phyloP scores from a whole-genome alignment of 1,139 yeast genomes.

The Yamadazyma trypodendri region DNA sequence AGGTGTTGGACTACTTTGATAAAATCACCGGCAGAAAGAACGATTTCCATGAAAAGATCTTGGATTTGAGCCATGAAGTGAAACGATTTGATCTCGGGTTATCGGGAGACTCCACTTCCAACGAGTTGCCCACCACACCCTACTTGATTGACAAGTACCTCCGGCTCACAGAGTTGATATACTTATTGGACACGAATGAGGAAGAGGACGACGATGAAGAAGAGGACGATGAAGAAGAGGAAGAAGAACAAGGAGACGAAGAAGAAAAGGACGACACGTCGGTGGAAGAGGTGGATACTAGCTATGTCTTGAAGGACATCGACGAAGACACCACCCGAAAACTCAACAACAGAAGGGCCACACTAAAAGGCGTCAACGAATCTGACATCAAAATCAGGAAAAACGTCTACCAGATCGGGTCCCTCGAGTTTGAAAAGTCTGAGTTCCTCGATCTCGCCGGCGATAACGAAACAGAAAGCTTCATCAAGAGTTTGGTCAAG shows the following conservation, averaged over 20 bases:
- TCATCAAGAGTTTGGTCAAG: conserved; percentile 47
- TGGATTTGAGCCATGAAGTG: conserved; percentile 58
- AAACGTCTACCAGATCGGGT: conserved; percentile 51
- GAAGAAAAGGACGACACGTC: conserved; percentile 6
- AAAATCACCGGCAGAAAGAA: conserved; percentile 68
- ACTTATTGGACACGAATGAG: conserved; percentile 31
- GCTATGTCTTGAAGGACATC: not conserved
- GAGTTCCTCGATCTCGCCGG: conserved; percentile 48
- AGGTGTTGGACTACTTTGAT: conserved; percentile 67
- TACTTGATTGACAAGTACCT: conserved; percentile 66
- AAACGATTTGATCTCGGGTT: conserved; percentile 51
- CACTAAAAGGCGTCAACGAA: conserved; percentile 11
- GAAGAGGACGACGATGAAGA: conserved; percentile 8
- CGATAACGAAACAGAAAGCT: conserved; percentile 50
- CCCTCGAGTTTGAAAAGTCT: conserved; percentile 53
- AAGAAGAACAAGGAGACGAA: conserved; percentile 5
- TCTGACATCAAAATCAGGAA: conserved; percentile 18
- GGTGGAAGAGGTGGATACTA: conserved; percentile 3
- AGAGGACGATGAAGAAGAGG: conserved; percentile 7
- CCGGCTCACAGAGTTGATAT: conserved; percentile 58
- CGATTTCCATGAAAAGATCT: conserved; percentile 59
- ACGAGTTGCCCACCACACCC: conserved; percentile 66
- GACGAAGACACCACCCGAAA: conserved; percentile 6
- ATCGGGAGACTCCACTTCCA: conserved; percentile 44
- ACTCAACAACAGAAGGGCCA: conserved; percentile 7